These are phyloP conservation scores for Penicillium sumatraense DNA, from an alignment of 2,329 filamentous ascomycete genomes.

Conservation along the genomic window DNA sequence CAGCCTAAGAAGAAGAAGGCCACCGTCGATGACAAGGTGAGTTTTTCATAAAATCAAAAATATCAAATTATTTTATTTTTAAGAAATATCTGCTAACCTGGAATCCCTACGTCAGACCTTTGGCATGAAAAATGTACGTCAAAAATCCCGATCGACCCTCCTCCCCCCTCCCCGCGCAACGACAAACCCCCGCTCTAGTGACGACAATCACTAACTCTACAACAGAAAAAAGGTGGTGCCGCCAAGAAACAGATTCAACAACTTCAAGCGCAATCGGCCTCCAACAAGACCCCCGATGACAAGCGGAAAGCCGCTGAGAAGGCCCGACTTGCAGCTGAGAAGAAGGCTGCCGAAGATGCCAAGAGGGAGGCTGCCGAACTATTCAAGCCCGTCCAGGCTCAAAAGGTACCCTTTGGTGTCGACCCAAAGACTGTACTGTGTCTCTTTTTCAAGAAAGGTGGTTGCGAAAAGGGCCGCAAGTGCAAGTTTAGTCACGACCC, in stretches of 20 bases:
- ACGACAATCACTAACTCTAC: constrained; percentile 22
- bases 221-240: constrained; percentile 82
- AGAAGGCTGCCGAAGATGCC: constrained; percentile 85
- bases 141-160: constrained; percentile 8
- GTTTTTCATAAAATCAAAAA: constrained; percentile 12
- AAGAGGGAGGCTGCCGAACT: constrained; percentile 79
- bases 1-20: constrained; percentile 55
- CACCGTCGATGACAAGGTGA: constrained; percentile 77
- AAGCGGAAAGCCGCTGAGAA: constrained; percentile 76
- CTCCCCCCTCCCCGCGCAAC: constrained; percentile 3
- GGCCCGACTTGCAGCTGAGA: constrained; percentile 76
- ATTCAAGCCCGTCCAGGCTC: constrained; percentile 90
- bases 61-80: background rate
- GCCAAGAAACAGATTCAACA: constrained; percentile 91
- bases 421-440: constrained; percentile 97
- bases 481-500: constrained; percentile 98
- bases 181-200: background rate
- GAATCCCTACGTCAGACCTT: constrained; percentile 66
- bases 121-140: constrained; percentile 90
- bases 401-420: constrained; percentile 96
- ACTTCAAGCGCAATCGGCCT: constrained; percentile 73
- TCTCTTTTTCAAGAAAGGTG: constrained; percentile 95
- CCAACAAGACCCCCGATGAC: constrained; percentile 80
- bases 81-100: constrained; percentile 19
- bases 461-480: constrained; percentile 95